A percentile compares a stretch with the other conserved stretches of the same genome.
phyloP scores from a whole-genome alignment of 2,329 filamentous ascomycete genomes.

The Byssothecium circinans region DNA sequence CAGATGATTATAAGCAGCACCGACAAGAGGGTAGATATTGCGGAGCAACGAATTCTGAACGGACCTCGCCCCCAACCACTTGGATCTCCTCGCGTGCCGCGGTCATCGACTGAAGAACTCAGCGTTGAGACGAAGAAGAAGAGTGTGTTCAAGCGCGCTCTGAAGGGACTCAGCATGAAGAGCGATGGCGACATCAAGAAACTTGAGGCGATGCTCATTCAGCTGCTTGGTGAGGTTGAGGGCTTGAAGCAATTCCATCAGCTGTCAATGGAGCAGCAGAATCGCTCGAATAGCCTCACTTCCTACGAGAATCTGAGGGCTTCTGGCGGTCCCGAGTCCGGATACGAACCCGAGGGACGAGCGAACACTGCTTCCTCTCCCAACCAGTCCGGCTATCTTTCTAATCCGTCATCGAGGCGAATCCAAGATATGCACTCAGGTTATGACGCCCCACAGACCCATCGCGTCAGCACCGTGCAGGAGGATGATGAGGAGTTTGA shows the following conservation, averaged over 20 bases:
- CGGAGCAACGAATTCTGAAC: constrained; percentile 77
- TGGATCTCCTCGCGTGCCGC: constrained; percentile 61
- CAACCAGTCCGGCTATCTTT: constrained; percentile 76
- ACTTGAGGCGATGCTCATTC: constrained; percentile 72
- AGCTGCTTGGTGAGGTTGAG: constrained; percentile 89
- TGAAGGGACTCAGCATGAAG: constrained; percentile 86
- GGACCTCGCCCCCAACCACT: constrained; percentile 83
- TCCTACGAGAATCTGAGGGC: constrained; percentile 72
- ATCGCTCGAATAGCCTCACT: constrained; percentile 55
- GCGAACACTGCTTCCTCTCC: constrained; percentile 74
- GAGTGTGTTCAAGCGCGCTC: constrained; percentile 90
- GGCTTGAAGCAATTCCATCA: constrained; percentile 52
- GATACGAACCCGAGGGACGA: constrained; percentile 82
- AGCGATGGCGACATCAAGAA: constrained; percentile 83
- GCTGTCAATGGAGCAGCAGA: constrained; percentile 33
- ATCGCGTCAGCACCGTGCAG: constrained; percentile 86
- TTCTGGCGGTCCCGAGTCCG: constrained; percentile 62
- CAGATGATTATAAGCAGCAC: constrained; percentile 83
- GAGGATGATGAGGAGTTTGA: constrained; percentile 73
- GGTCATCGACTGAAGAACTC: constrained; percentile 54
- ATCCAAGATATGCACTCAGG: constrained; percentile 48
- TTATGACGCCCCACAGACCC: constrained; percentile 60
- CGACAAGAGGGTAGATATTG: constrained; percentile 85
- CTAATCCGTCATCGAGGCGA: constrained; percentile 58
- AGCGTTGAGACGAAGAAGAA: constrained; percentile 75